Evolutionary conservation across 768 basidiomycete species (phyloP), one percentile per base, ranked within the genome.

Genomic region (Cyathus striatus): DNA sequence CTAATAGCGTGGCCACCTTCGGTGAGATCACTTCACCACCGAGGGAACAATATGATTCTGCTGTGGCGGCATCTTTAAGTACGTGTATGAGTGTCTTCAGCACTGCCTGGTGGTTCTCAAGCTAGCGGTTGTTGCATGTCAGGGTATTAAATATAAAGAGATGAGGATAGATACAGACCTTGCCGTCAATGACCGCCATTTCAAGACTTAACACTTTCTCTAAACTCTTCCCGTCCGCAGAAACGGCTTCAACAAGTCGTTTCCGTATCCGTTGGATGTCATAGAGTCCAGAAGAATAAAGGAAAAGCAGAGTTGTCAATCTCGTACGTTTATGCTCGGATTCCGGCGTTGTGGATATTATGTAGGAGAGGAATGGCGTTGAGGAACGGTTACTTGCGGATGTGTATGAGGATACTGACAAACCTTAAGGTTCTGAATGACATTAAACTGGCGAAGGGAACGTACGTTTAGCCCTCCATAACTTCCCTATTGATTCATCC

Each of bases 1-100:
- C 79, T 27, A 82, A 66, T 0, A 63, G 42, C 25, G 71, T 68
- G 0, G 81, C 82, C 0, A 73, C 62, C 48, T 76, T 81, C 2
- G 72, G 64, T 0, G 85, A 73, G 3, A 96, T 65, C 18, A 95
- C 75, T 17, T 79, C 76, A 4, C 93, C 90, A 14, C 81, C 83
- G 23, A 86, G 77, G 1, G 84, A 76, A 53, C 93, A 95, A 60
- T 93, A 96, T 4, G 82, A 75, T 56, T 95, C 90, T 0, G 92
- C 90, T 2, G 90, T 86, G 0, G 76, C 65, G 0, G 77, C 69
- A 57, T 97, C 94, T 40, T 75, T 74, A 7, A 96, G 63, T 26
- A 77, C 74, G 46, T 79, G 72, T 5, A 84, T 85, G 5, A 97
- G 77, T 1, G 75, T 68, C 5, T 75, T 60, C 1, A 97, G 73